Conservation (phyloP, 495 filamentous ascomycete genomes). For the Tuber umbilicatum region DNA sequence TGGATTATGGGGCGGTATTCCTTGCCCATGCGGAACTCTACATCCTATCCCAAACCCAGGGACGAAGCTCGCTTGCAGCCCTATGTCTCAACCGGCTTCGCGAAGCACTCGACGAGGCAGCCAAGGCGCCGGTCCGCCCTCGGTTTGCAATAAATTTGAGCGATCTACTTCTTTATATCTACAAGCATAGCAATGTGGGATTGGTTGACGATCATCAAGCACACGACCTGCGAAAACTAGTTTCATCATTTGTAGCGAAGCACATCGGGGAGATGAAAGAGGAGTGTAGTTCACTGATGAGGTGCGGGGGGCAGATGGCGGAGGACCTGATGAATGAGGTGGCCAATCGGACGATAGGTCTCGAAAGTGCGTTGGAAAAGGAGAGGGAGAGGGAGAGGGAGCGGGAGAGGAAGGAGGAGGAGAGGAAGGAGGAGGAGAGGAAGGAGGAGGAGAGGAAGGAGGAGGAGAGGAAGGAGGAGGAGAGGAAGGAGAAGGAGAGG, state of each 20-base stretch:
- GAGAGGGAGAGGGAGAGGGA: neutral
- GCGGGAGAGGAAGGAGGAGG: no score
- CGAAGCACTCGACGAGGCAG: neutral
- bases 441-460: neutral
- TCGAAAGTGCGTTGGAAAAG: neutral
- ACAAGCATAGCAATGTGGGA: neutral
- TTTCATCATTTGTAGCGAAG: neutral
- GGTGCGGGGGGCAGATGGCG: neutral
- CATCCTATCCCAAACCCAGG: neutral
- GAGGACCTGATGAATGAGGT: neutral
- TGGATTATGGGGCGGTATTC: neutral
- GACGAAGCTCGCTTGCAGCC: neutral
- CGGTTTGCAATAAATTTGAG: neutral
- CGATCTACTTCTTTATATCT: neutral
- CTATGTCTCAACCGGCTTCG: neutral
- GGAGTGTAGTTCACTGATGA: neutral
- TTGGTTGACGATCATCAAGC: neutral
- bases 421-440: no score
- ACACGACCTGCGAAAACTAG: neutral
- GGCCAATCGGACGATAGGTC: neutral
- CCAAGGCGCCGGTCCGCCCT: neutral
- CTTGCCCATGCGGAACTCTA: neutral
- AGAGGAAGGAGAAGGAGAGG: no score
- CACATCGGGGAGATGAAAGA: neutral
- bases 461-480: no score